Evolutionary conservation across 176 grass and related monocot species (phyloP).

Genomic region (Poa pratensis): DNA sequence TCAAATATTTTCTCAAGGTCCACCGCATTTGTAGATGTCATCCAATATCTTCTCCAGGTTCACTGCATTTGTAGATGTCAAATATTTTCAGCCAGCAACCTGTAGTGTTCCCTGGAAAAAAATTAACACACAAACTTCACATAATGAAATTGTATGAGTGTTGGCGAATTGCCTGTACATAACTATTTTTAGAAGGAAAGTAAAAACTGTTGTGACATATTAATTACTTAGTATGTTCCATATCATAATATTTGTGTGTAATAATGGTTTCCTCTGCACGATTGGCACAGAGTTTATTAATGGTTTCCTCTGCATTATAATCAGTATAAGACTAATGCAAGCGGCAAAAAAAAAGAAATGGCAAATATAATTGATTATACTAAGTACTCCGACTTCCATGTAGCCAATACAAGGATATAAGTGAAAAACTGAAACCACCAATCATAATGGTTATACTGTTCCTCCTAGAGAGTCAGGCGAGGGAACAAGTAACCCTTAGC

Average conservation of each 20-base stretch:
- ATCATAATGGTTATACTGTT: slow-evolving; percentile 91
- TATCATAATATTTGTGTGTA: slow-evolving; percentile 59
- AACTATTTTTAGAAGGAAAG: background rate
- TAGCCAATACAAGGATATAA: background rate
- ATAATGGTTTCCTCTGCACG: slow-evolving; percentile 71
- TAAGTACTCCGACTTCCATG: background rate
- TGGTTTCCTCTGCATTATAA: slow-evolving; percentile 59
- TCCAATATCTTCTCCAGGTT: background rate
- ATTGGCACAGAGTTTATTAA: background rate
- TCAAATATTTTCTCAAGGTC: background rate
- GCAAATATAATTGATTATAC: slow-evolving; percentile 28
- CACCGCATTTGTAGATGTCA: background rate
- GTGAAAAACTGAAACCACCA: slow-evolving; percentile 30
- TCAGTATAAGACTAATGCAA: slow-evolving; percentile 81
- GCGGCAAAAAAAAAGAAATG: slow-evolving; percentile 39
- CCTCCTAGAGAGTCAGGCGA: slow-evolving; percentile 81
- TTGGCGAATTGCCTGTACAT: background rate
- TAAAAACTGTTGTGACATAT: background rate
- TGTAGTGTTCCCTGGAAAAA: background rate
- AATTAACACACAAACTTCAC: background rate
- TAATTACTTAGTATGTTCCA: no score
- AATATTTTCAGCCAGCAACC: background rate
- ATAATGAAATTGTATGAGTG: background rate
- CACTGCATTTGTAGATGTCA: background rate
- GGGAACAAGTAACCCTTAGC: background rate